Evolutionary conservation across 352 stramenopile species (phyloP), one percentile per base, ranked within the genome.

Genomic region (Globisporangium paddicum): DNA sequence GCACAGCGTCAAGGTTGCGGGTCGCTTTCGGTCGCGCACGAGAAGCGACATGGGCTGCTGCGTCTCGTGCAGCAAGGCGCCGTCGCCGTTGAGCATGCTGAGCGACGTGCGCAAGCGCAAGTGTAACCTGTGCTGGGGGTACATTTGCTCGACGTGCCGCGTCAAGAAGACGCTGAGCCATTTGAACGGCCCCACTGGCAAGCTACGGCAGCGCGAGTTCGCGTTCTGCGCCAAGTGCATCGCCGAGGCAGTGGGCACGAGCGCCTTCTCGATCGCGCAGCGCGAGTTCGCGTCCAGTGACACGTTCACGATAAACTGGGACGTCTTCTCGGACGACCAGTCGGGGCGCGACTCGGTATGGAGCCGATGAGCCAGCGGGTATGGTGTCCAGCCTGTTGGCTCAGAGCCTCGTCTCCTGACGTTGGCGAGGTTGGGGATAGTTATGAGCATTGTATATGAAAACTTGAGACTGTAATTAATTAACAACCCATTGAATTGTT

Each of bases 81-180:
- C 41, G 41, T 60, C 54, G 42, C 19, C 13, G 32, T 7, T 35
- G 14, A 23, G 30, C 16, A 21, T 60, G 26, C 30, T 60, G 6
- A 26, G 54, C 19, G 40, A 41, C 30, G 21, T 41, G 18, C 56
- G 56, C 19, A 41, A 48, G 30, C 45, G 35, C 35, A 49, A 41
- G 34, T 62, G 56, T 6, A 53, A 28, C 10, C 38, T 63, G 19
- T 63, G 57, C 23, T 21, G 26, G 46, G 16, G 30, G 47, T 26
- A 21, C 38, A 26, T 63, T 7, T 63, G 57, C 40, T 40, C 38
- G 21, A 21, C 47, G 19, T 63, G 57, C 40, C 40, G 32, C n/a
- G 30, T 58, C 14, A 57, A 46, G 21, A 57, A 58, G 38, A 58
- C 38, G 14, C 47, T 63, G 47, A 58, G 37, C 41, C 28, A 60